These are phyloP conservation scores for Saccharomyces hybrid DNA, from an alignment of 1,139 yeast species.

Conservation along the genomic window DNA sequence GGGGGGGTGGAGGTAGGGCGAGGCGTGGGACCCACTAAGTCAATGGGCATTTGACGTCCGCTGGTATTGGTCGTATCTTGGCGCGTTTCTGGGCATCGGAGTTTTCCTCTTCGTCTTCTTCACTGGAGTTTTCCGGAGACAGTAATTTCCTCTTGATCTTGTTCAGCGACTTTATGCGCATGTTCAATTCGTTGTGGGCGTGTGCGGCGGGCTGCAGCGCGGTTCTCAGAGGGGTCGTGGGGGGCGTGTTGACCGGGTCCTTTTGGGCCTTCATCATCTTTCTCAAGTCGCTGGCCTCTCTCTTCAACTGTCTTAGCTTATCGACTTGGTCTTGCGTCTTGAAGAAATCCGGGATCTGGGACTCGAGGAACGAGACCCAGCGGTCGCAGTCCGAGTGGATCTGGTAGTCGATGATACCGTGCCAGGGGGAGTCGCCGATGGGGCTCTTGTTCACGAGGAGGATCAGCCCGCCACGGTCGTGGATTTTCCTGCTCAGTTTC, in stretches of 20 bases:
- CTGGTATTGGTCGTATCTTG: not conserved
- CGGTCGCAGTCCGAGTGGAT: constrained; percentile 73
- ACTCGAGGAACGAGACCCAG: constrained; percentile 44
- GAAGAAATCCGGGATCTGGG: constrained; percentile 29
- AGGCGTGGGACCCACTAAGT: not conserved
- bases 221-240: constrained; percentile 17
- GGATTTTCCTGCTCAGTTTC: constrained; percentile 60
- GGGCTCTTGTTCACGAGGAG: constrained; percentile 47
- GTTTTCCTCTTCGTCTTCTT: constrained; percentile 2
- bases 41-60: not conserved
- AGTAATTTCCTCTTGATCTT: constrained; percentile 2
- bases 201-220: not conserved
- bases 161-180: not conserved
- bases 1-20: constrained; percentile 1
- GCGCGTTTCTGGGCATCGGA: not conserved
- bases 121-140: constrained; percentile 6
- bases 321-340: constrained; percentile 28
- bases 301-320: constrained; percentile 22
- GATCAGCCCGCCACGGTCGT: constrained; percentile 51
- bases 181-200: not conserved
- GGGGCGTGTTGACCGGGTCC: constrained; percentile 17
- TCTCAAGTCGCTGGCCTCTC: constrained; percentile 30
- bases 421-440: constrained; percentile 46
- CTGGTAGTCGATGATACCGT: constrained; percentile 48
- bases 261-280: constrained; percentile 17